Evolutionary conservation across 2,329 filamentous ascomycete genomes (phyloP).

Genomic region (Neonectria faginata): DNA sequence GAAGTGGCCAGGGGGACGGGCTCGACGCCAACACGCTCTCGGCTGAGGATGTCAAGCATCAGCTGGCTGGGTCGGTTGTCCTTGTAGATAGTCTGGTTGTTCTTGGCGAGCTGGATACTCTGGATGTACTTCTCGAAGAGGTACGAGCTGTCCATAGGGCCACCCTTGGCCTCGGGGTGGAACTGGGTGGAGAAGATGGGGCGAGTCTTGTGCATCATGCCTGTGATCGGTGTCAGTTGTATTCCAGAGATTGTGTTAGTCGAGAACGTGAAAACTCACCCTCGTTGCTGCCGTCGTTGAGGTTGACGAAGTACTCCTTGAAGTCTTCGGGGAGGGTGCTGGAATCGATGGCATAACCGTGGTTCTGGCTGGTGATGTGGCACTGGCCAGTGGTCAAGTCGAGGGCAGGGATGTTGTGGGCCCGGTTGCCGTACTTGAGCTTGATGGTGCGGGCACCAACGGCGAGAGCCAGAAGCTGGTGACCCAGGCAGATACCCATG

Average conservation of each 20-base stretch:
- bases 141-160: constrained; percentile 94
- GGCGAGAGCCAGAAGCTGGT: constrained; percentile 90
- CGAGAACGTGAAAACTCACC: constrained; percentile 58
- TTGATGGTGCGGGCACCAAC: constrained; percentile 88
- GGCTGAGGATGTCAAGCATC: constrained; percentile 89
- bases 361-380: constrained; percentile 99
- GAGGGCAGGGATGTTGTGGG: constrained; percentile 95
- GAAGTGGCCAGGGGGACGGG: constrained; percentile 66
- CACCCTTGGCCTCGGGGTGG: constrained; percentile 98
- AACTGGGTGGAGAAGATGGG: constrained; percentile 99
- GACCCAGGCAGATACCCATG: constrained; percentile 97
- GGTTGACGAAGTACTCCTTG: constrained; percentile 98
- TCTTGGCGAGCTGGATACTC: constrained; percentile 90
- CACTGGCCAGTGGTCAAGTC: constrained; percentile 96
- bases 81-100: constrained; percentile 80
- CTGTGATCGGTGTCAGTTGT: constrained; percentile 36
- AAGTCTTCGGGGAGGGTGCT: constrained; percentile 85
- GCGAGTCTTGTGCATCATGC: constrained; percentile 91
- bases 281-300: constrained; percentile 98
- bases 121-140: constrained; percentile 97
- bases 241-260: neutral
- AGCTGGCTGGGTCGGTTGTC: constrained; percentile 90
- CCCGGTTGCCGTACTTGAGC: constrained; percentile 99
- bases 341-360: constrained; percentile 94
- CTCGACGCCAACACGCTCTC: constrained; percentile 93